phyloP scores from a whole-genome alignment of 441 rosid species.

The Metrosideros polymorpha region DNA sequence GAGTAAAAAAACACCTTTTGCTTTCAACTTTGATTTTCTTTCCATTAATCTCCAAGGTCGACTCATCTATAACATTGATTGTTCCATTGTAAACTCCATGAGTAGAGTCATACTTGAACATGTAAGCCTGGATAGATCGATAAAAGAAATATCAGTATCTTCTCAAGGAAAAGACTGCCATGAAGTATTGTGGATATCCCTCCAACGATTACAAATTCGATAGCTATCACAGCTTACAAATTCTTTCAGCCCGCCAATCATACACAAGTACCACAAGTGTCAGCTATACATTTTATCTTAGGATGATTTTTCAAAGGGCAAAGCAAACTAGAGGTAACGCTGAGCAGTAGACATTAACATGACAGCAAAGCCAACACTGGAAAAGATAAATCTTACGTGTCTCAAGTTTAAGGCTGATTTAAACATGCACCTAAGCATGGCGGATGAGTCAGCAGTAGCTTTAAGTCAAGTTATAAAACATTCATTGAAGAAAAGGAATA shows the following conservation, averaged over 20 bases:
- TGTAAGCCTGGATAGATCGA: slow-evolving; percentile 61
- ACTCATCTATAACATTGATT: slow-evolving; percentile 61
- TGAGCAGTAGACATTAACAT: neutral
- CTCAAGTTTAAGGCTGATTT: neutral
- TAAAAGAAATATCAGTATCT: neutral
- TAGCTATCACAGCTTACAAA: neutral
- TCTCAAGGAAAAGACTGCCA: neutral
- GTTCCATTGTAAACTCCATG: slow-evolving; percentile 76
- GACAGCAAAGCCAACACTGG: neutral
- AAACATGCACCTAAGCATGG: neutral
- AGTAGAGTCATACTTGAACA: slow-evolving; percentile 95
- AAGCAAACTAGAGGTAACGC: neutral
- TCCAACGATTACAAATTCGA: neutral
- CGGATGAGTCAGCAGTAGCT: neutral
- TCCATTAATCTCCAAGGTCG: slow-evolving; percentile 90
- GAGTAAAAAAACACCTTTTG: slow-evolving; percentile 50
- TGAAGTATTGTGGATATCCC: neutral
- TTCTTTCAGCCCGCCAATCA: neutral
- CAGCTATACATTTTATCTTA: neutral
- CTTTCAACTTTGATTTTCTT: slow-evolving; percentile 57
- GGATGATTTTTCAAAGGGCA: neutral
- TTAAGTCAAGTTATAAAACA: neutral
- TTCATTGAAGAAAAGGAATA: neutral
- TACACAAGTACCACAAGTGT: neutral
- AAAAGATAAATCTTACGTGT: neutral